These are phyloP conservation scores for Lyophyllum decastes DNA, from an alignment of 768 basidiomycete species.

Conservation along the genomic window DNA sequence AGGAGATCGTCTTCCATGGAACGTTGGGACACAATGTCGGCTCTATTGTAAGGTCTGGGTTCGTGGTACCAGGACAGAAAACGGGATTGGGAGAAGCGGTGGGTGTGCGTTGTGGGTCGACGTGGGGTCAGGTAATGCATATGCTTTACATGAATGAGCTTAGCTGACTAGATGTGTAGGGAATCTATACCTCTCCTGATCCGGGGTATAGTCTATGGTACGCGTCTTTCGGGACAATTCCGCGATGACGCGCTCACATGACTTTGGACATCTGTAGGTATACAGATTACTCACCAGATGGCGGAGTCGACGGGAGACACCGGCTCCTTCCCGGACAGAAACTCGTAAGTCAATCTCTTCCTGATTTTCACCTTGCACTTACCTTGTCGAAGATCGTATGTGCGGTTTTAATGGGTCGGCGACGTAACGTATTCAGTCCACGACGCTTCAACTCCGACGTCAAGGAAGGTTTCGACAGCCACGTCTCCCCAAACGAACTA, in stretches of 20 bases:
- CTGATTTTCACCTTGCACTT: background rate
- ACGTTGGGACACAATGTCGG: conserved; percentile 9
- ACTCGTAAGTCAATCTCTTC: conserved; percentile 3
- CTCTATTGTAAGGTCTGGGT: conserved; percentile 11
- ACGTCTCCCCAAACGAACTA: conserved; percentile 5
- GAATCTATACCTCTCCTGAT: conserved; percentile 13
- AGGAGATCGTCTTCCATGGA: conserved; percentile 12
- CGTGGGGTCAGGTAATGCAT: too few species aligned
- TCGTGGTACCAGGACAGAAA: conserved; percentile 9
- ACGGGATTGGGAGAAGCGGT: conserved; percentile 1
- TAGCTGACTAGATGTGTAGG: too few species aligned
- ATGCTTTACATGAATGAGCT: too few species aligned
- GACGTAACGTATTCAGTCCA: background rate
- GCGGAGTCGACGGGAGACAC: background rate
- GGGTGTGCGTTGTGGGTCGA: conserved; percentile 6
- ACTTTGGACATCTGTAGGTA: background rate
- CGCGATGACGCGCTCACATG: background rate
- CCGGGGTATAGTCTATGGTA: conserved; percentile 9
- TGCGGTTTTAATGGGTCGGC: conserved; percentile 9
- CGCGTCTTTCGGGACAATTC: background rate
- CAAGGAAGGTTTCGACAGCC: conserved; percentile 9
- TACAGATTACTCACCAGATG: conserved; percentile 2
- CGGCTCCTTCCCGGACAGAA: conserved; percentile 15
- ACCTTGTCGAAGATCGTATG: conserved; percentile 5
- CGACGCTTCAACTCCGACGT: background rate